Evolutionary conservation across 352 stramenopile genomes (phyloP), one percentile per base, ranked within the genome.

Genomic region (Globisporangium canariense): DNA sequence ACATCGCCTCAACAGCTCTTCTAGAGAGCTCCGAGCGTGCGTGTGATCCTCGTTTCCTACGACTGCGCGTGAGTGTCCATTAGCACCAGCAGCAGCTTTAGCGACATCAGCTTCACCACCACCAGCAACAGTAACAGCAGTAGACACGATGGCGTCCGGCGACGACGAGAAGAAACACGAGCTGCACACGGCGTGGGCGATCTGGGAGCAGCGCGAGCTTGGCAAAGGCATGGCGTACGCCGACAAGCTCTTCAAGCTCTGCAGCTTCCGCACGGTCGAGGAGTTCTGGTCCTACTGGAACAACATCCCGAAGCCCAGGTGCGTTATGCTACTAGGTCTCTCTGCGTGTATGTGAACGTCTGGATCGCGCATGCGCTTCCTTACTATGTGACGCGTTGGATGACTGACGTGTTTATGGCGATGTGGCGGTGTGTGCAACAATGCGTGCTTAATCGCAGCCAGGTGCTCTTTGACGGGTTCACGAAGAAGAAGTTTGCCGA

Each of bases 261-360:
- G 88, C 66, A 86, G 75, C 16, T 96, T 97, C 64, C 72, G 74
- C 64, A 94, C 83, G 52, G 79, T 97, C 16, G 89, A 96, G 67
- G 83, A 94, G 70, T 97, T 97, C 66, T 97, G 89, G 89, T 79
- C 76, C 65, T 95, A 96, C 75, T 97, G 89, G 88, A 94, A 94
- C 73, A 91, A 93, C 76, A 91, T 97, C 67, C 89, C 89, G 36
- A 92, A 90, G 63, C 85, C 87, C n/a, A 94, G 86, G 83, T 91
- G 58, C 20, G 73, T 34, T 41, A 22, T 57, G 16, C 46, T 10
- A 22, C 8, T 57, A 4, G 18, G 41, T n/a, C 11, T 36, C 4
- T 11, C 5, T 25, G 41, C n/a, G 13, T 36, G 9, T 16, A 6
- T 43, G 8, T 18, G 51, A 2, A 38, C 8, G 7, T 13, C 20